A percentile compares a stretch with the other conserved stretches of the same genome.
Evolutionary conservation across 2,329 filamentous ascomycete genomes (phyloP).

Genomic region (Stagonosporopsis tanaceti): DNA sequence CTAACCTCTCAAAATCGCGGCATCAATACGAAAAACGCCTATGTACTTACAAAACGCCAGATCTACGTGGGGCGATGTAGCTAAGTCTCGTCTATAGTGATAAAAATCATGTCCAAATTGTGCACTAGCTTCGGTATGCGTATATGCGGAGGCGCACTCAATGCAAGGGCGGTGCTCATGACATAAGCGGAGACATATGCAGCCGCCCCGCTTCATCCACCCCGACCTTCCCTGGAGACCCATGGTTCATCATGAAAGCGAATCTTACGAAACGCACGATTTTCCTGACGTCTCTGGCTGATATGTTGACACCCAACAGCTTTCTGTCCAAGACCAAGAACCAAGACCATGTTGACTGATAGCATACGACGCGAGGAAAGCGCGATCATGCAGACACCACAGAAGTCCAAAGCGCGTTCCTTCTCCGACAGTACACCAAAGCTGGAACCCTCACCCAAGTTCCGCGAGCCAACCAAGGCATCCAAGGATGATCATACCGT

Average conservation of each 20-base stretch:
- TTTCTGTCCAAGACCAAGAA: slow-evolving; percentile 17
- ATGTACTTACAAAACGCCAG: not conserved
- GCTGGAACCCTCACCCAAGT: slow-evolving; percentile 57
- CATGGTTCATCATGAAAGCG: slow-evolving; percentile 19
- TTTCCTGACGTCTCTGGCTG: slow-evolving; percentile 24
- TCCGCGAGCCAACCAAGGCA: slow-evolving; percentile 49
- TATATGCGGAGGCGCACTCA: not conserved
- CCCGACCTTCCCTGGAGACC: slow-evolving; percentile 14
- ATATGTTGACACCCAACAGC: slow-evolving; percentile 33
- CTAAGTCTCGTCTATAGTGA: too few species aligned
- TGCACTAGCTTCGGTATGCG: too few species aligned
- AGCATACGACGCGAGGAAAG: slow-evolving; percentile 34
- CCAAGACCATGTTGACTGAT: slow-evolving; percentile 32
- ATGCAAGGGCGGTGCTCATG: slow-evolving; percentile 11
- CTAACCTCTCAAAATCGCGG: not conserved
- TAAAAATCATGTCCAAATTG: too few species aligned
- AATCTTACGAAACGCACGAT: slow-evolving; percentile 15
- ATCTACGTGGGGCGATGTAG: too few species aligned
- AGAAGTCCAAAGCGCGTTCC: slow-evolving; percentile 53
- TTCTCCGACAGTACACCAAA: slow-evolving; percentile 55
- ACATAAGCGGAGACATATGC: slow-evolving; percentile 26
- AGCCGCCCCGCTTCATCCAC: slow-evolving; percentile 37
- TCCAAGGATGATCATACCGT: slow-evolving; percentile 57
- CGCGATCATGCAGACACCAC: slow-evolving; percentile 32
- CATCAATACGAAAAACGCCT: not conserved